Evolutionary conservation across 2,329 filamentous ascomycete genomes (phyloP).

Genomic region (Bipolaris sorokiniana): DNA sequence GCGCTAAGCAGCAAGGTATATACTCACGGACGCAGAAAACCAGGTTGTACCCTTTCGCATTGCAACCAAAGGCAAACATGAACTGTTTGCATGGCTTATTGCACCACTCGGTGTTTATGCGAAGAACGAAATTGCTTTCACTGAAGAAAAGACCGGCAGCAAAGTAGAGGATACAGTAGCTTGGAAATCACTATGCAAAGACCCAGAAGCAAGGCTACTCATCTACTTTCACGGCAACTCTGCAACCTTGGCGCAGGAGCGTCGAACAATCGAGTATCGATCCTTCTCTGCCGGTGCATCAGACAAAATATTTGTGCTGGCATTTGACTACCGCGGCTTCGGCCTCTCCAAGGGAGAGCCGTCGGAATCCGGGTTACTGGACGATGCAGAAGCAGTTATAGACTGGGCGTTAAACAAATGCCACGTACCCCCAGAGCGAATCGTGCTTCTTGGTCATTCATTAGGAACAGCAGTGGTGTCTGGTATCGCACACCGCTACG

Average conservation of each 20-base stretch:
- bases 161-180: slow-evolving; percentile 56
- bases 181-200: slow-evolving; percentile 58
- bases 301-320: slow-evolving; percentile 68
- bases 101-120: slow-evolving; percentile 78
- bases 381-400: slow-evolving; percentile 75
- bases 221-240: slow-evolving; percentile 66
- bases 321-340: slow-evolving; percentile 93
- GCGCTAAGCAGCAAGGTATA: not conserved
- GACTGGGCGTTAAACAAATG: slow-evolving; percentile 75
- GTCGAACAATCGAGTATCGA: slow-evolving; percentile 79
- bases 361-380: slow-evolving; percentile 78
- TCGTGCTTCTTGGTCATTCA: slow-evolving; percentile 85
- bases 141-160: slow-evolving; percentile 52
- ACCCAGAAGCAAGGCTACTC: slow-evolving; percentile 61
- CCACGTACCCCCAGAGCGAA: slow-evolving; percentile 70
- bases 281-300: slow-evolving; percentile 68
- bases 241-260: slow-evolving; percentile 79
- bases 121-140: slow-evolving; percentile 69
- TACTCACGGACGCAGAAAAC: slow-evolving; percentile 63
- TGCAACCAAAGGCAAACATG: slow-evolving; percentile 74
- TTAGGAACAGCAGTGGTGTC: slow-evolving; percentile 84
- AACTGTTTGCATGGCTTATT: slow-evolving; percentile 89
- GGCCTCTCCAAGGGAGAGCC: slow-evolving; percentile 80
- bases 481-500: slow-evolving; percentile 74
- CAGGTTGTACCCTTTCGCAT: slow-evolving; percentile 87